These are phyloP conservation scores for Mesostigma viride DNA, from an alignment of 139 green algal species.

Conservation along the genomic window DNA sequence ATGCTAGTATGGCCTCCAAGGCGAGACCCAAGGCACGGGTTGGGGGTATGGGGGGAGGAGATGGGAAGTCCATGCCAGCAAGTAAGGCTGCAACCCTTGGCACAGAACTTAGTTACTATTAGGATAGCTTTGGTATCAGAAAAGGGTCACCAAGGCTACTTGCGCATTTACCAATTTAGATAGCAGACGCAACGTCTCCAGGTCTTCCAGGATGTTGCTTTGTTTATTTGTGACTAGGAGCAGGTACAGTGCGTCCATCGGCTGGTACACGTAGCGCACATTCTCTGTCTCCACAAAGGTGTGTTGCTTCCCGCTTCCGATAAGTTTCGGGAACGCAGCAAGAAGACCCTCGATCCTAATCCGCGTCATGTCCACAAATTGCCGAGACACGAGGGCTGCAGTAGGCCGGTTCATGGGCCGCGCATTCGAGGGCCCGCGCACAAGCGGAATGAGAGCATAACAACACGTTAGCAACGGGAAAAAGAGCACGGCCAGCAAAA, in stretches of 20 bases:
- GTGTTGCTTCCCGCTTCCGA: slow-evolving; percentile 90
- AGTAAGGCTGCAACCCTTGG: too few relatives aligned
- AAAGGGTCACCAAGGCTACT: too few relatives aligned
- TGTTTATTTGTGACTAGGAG: slow-evolving; percentile 95
- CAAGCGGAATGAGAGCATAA: neutral
- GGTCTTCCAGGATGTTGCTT: slow-evolving; percentile 97
- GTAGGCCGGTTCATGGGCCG: neutral
- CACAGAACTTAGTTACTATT: too few relatives aligned
- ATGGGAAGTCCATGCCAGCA: too few relatives aligned
- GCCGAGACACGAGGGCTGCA: slow-evolving; percentile 87
- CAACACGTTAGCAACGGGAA: neutral
- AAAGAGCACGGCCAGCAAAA: neutral
- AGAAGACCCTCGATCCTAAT: slow-evolving; percentile 96
- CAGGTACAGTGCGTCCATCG: slow-evolving; percentile 91
- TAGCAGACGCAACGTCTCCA: slow-evolving; percentile 92
- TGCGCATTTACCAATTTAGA: slow-evolving; percentile 76
- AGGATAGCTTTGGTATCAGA: too few relatives aligned
- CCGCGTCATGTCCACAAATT: slow-evolving; percentile 96
- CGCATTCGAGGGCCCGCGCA: neutral
- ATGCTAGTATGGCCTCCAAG: too few relatives aligned
- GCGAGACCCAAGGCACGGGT: too few relatives aligned
- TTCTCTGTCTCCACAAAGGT: slow-evolving; percentile 99
- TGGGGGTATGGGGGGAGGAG: too few relatives aligned
- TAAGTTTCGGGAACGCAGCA: slow-evolving; percentile 95
- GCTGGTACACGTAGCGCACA: slow-evolving; percentile 97